Conservation (phyloP, 768 basidiomycete genomes). For the Podaxis carcinomalis region DNA sequence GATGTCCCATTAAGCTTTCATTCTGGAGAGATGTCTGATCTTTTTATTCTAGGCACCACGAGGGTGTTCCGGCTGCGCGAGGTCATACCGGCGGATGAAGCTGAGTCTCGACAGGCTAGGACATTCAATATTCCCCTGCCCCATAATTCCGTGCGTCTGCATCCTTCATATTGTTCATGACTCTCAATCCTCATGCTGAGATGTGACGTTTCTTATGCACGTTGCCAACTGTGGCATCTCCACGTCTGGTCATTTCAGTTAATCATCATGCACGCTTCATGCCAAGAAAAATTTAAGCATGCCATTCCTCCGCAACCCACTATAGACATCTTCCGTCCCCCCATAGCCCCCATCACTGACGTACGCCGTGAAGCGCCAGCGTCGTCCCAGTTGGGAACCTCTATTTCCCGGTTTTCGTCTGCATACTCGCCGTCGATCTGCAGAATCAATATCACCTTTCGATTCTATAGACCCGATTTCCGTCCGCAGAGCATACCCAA, state of each 20-base stretch:
- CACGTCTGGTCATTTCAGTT: constrained; percentile 37
- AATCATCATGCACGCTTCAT: constrained; percentile 83
- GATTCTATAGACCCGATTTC: constrained; percentile 85
- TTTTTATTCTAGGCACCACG: constrained; percentile 46
- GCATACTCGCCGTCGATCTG: constrained; percentile 43
- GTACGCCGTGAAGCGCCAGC: constrained; percentile 26
- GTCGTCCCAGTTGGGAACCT: neutral
- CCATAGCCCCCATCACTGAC: constrained; percentile 17
- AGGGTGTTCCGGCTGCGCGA: constrained; percentile 74
- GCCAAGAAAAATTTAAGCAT: constrained; percentile 82
- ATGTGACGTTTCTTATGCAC: neutral
- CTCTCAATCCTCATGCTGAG: neutral
- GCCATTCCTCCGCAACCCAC: constrained; percentile 66
- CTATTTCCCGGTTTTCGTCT: neutral
- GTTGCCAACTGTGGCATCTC: neutral
- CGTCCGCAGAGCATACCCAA: constrained; percentile 57
- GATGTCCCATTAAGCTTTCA: constrained; percentile 13
- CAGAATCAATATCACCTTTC: constrained; percentile 83
- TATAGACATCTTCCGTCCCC: constrained; percentile 70
- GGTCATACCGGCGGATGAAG: constrained; percentile 64
- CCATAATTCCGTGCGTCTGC: constrained; percentile 67
- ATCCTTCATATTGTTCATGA: neutral
- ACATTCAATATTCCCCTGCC: constrained; percentile 74
- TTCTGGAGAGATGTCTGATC: neutral
- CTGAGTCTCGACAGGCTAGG: constrained; percentile 49